Evolutionary conservation across 768 basidiomycete species (phyloP).

Genomic region (Kwoniella heveanensis): DNA sequence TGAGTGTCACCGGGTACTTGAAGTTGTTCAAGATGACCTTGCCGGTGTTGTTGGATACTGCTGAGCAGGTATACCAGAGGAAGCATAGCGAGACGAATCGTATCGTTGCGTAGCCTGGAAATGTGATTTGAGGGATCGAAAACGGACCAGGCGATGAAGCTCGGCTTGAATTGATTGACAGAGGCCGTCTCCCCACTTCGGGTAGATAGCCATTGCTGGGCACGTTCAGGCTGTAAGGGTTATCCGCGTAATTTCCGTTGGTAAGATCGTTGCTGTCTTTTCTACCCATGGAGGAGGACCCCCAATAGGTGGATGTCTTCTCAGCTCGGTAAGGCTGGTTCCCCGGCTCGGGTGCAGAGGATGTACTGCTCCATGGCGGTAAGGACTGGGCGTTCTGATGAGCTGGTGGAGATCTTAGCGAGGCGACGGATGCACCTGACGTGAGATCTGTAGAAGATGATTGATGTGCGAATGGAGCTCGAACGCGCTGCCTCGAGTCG

Average conservation of each 20-base stretch:
- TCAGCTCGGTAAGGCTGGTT: slow-evolving; percentile 13
- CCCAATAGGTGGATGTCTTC: slow-evolving; percentile 13
- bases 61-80: slow-evolving; percentile 92
- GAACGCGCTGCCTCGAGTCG: slow-evolving; percentile 44
- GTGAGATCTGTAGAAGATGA: slow-evolving; percentile 40
- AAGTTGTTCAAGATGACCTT: slow-evolving; percentile 92
- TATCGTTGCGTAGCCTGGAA: slow-evolving; percentile 38
- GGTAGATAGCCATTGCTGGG: slow-evolving; percentile 6
- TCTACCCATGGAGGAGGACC: not conserved
- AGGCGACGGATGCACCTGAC: slow-evolving; percentile 16
- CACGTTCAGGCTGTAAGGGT: slow-evolving; percentile 14
- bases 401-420: slow-evolving; percentile 17
- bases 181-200: slow-evolving; percentile 20
- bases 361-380: slow-evolving; percentile 15
- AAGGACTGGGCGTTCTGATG: slow-evolving; percentile 8
- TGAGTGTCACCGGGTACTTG: slow-evolving; percentile 92
- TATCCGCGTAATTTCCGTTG: slow-evolving; percentile 13
- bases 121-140: slow-evolving; percentile 29
- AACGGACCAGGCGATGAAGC: slow-evolving; percentile 34
- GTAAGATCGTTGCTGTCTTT: slow-evolving; percentile 24
- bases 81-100: slow-evolving; percentile 77
- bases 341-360: not conserved
- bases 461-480: slow-evolving; percentile 47
- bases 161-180: slow-evolving; percentile 12
- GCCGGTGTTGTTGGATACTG: slow-evolving; percentile 92